phyloP scores from a whole-genome alignment of 371 early-diverging fungal genomes.

The Zancudomyces culisetae region DNA sequence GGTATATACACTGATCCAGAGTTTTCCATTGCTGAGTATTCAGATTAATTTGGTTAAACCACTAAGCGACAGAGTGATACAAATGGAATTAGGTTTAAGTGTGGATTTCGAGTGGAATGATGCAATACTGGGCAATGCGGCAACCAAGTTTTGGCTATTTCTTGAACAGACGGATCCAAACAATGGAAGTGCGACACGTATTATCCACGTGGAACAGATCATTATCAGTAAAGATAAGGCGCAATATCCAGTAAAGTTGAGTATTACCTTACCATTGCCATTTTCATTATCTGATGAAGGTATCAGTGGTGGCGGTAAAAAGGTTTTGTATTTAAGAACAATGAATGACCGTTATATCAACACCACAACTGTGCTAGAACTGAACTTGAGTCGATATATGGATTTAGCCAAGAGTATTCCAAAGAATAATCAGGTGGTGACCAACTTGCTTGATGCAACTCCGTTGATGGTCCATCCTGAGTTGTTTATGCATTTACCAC shows the following conservation, averaged over 20 bases:
- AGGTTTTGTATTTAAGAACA: conserved; percentile 69
- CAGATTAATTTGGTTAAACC: conserved; percentile 60
- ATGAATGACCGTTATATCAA: conserved; percentile 90
- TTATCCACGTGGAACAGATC: conserved; percentile 41
- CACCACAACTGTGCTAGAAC: conserved; percentile 76
- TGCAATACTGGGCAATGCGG: conserved; percentile 61
- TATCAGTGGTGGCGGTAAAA: conserved; percentile 69
- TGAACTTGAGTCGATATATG: too few relatives aligned
- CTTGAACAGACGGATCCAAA: conserved; percentile 70
- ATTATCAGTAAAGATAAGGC: conserved; percentile 21
- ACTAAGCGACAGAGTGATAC: conserved; percentile 75
- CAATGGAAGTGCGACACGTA: too few relatives aligned
- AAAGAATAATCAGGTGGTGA: conserved; percentile 41
- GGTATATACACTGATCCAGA: conserved; percentile 47
- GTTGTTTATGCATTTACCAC: too few relatives aligned
- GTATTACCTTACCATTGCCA: conserved; percentile 63
- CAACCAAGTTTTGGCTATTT: conserved; percentile 92
- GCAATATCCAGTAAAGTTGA: conserved; percentile 19
- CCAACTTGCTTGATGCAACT: conserved; percentile 70
- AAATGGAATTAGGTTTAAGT: conserved; percentile 52
- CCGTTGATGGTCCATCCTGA: too few relatives aligned
- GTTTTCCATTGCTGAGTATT: conserved; percentile 67
- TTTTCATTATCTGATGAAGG: too few relatives aligned
- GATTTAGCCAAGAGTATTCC: too few relatives aligned
- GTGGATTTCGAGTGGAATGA: conserved; percentile 88